phyloP scores from a whole-genome alignment of 1,284 basidiomycete genomes.

The Sporisorium exsertum region DNA sequence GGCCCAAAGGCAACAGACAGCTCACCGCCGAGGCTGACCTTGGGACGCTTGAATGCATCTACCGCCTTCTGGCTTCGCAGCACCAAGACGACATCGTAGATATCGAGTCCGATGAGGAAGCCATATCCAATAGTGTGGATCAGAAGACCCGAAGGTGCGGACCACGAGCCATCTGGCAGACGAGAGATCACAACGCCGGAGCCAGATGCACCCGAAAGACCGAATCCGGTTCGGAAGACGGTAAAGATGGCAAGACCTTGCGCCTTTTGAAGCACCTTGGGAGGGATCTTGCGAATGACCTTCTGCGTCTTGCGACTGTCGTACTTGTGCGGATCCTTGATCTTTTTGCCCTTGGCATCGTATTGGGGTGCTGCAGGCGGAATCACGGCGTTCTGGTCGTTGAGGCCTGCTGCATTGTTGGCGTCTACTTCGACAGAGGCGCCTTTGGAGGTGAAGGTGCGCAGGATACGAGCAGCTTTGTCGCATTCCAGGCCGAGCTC shows the following conservation, averaged over 20 bases:
- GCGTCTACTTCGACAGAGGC: slow-evolving; percentile 52
- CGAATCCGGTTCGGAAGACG: slow-evolving; percentile 64
- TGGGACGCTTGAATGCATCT: slow-evolving; percentile 61
- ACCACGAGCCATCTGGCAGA: slow-evolving; percentile 66
- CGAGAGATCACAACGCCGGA: slow-evolving; percentile 66
- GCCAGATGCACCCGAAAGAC: slow-evolving; percentile 58
- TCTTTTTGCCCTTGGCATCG: slow-evolving; percentile 46
- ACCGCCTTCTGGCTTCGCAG: slow-evolving; percentile 65
- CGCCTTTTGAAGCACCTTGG: slow-evolving; percentile 52
- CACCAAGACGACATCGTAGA: slow-evolving; percentile 70
- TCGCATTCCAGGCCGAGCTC: slow-evolving; percentile 57
- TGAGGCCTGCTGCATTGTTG: slow-evolving; percentile 36
- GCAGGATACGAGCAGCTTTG: slow-evolving; percentile 64
- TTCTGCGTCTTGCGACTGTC: slow-evolving; percentile 65
- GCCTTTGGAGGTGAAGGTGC: slow-evolving; percentile 59
- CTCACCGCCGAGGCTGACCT: slow-evolving; percentile 67
- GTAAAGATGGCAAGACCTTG: slow-evolving; percentile 68
- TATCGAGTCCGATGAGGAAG: slow-evolving; percentile 67
- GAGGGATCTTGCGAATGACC: slow-evolving; percentile 67
- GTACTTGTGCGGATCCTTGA: slow-evolving; percentile 56
- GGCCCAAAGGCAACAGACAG: slow-evolving; percentile 66
- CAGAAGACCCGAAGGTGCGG: slow-evolving; percentile 64
- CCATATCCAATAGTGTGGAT: slow-evolving; percentile 67
- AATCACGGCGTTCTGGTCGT: slow-evolving; percentile 29
- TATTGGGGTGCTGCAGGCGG: slow-evolving; percentile 27